These are phyloP conservation scores for Tuber brumale DNA, from an alignment of 495 filamentous ascomycete species.

Conservation along the genomic window DNA sequence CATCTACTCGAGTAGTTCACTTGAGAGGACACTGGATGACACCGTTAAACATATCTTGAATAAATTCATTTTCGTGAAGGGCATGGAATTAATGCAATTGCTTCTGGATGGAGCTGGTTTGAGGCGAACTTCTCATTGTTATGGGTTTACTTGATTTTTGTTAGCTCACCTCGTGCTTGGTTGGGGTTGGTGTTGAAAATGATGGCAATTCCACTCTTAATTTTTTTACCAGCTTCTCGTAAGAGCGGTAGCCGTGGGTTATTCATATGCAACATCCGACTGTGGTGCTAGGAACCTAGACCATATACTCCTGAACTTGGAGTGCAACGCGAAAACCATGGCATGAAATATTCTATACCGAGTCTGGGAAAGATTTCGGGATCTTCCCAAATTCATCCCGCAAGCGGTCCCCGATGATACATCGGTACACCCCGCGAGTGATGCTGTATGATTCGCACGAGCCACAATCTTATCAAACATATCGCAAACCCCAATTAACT, in stretches of 20 bases:
- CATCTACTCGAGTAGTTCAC: not conserved
- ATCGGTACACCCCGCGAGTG: not conserved
- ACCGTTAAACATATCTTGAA: not conserved
- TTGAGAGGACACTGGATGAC: not conserved
- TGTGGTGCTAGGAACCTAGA: not conserved
- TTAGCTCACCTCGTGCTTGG: not conserved
- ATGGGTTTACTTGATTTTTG: not conserved
- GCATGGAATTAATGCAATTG: not conserved
- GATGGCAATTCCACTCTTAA: not conserved
- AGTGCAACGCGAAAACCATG: not conserved
- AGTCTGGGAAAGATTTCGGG: not conserved
- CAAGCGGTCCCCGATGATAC: not conserved
- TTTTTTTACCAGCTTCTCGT: not conserved
- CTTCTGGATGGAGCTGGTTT: not conserved
- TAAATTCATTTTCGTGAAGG: not conserved
- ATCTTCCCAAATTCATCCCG: not conserved
- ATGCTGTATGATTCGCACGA: not conserved
- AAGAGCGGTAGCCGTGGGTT: not conserved
- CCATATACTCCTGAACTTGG: not conserved
- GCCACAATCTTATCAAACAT: not conserved
- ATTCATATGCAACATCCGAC: not conserved
- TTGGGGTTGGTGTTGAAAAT: not conserved
- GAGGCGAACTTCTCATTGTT: not conserved
- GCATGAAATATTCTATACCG: not conserved
- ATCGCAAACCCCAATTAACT: not conserved